Evolutionary conservation across 345 rosid genomes (phyloP).

Genomic region (Salix exigua): DNA sequence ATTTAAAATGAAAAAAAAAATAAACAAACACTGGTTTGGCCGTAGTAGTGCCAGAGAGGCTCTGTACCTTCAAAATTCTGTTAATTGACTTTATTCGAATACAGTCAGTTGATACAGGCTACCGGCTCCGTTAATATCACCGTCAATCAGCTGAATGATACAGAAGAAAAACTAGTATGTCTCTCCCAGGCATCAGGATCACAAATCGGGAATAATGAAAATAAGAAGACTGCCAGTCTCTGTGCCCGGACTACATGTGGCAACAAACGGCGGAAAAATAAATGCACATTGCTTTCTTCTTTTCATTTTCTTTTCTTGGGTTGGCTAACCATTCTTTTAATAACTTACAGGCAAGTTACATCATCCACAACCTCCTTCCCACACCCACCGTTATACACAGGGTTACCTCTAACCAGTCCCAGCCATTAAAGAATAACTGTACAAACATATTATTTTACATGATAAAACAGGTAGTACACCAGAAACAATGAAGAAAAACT

Average conservation of each 20-base stretch:
- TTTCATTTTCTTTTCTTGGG: neutral
- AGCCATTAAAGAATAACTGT: constrained; percentile 64
- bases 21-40: too few species aligned
- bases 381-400: constrained; percentile 4
- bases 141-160: too few species aligned
- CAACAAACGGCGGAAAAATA: neutral
- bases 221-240: too few species aligned
- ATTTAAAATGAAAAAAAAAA: too few species aligned
- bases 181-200: neutral
- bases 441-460: constrained; percentile 52
- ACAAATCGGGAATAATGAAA: neutral
- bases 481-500: neutral
- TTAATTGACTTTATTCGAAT: too few species aligned
- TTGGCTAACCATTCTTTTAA: constrained; percentile 3
- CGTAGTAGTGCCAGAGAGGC: too few species aligned
- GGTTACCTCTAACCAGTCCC: constrained; percentile 14
- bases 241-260: neutral
- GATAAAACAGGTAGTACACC: constrained; percentile 14
- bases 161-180: too few species aligned
- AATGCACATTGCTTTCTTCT: neutral
- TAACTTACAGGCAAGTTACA: constrained; percentile 35
- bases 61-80: too few species aligned
- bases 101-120: too few species aligned
- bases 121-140: too few species aligned
- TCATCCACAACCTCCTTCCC: constrained; percentile 23